Evolutionary conservation across 805 yeast species (phyloP), one percentile per base, ranked within the genome.

Genomic region (Huiozyma sinensis): DNA sequence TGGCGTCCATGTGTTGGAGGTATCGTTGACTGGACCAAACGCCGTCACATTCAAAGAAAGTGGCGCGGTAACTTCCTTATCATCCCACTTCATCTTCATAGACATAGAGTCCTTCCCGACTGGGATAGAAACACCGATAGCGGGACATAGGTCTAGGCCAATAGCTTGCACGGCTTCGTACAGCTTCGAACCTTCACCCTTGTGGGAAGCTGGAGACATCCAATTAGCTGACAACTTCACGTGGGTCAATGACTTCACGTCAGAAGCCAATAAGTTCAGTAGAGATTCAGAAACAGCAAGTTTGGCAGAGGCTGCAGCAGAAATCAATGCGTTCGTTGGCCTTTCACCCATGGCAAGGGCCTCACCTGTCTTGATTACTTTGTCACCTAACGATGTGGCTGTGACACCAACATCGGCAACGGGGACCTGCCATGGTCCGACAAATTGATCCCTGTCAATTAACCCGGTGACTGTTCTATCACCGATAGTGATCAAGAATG

Each of bases 41-140:
- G 97, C 92, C 24, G 98, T 89, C 53, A 90, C 74, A 40, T 85
- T 83, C 56, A 90, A 76, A 9, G 97, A 83, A 60, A 92, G 70
- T 40, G 99, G 99, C n/a, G 97, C 87, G 49, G 92, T 80, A 37
- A 92, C 97, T 65, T 87, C 95, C 56, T 82, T 85, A 43, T 79
- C 77, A 41, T 75, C 85, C 99, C 99, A 92, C 58, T 83, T 81
- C 97, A 92, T 92, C 70, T 88, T 87, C 98, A 92, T 90, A 24
- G 97, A 88, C 96, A 92, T 88, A 33, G 97, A 88, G 65, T 92
- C 99, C 69, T 92, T 92, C 53, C 99, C 99, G 33, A 92, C 99
- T 10, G 99, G 99, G 46, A 92, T 87, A 17, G 94, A 74, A 49
- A 92, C 68, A 38, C 95, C 97, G 52, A 92, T 74, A 47, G 77